These are phyloP conservation scores for Elongisporangium senticosum DNA, from an alignment of 352 stramenopile genomes.

Conservation along the genomic window DNA sequence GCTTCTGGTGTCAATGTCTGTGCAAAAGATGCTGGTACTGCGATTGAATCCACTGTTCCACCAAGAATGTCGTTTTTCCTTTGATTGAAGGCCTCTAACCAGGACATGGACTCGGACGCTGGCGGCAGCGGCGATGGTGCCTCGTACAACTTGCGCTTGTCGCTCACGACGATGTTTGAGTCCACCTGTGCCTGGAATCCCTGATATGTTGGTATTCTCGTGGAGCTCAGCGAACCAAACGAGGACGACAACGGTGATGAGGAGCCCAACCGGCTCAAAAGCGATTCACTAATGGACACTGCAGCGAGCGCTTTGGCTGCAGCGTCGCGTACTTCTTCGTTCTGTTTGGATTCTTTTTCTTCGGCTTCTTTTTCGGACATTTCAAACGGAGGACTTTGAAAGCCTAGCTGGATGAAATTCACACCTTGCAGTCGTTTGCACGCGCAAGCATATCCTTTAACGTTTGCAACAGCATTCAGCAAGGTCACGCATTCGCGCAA, in stretches of 20 bases:
- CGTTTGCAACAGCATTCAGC: conserved; percentile 52
- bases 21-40: background rate
- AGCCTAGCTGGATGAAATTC: conserved; percentile 41
- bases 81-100: conserved; percentile 58
- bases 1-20: background rate
- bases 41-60: conserved; percentile 19
- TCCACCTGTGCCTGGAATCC: no score
- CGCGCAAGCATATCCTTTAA: conserved; percentile 49
- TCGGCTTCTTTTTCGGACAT: conserved; percentile 3
- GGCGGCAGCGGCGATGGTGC: conserved; percentile 7
- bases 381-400: conserved; percentile 27
- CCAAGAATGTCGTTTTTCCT: conserved; percentile 63
- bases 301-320: conserved; percentile 18
- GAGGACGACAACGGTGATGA: conserved; percentile 4
- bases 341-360: conserved; percentile 5
- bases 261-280: conserved; percentile 26
- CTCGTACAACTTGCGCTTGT: background rate
- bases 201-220: no score
- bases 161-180: no score
- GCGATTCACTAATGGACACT: conserved; percentile 22
- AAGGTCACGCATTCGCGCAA: conserved; percentile 57
- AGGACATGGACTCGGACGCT: conserved; percentile 44
- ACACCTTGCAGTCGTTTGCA: conserved; percentile 48
- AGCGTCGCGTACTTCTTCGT: conserved; percentile 1
- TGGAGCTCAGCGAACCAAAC: background rate